These are phyloP conservation scores for Colletotrichum graminicola DNA, from an alignment of 2,329 filamentous ascomycete genomes.

Conservation along the genomic window DNA sequence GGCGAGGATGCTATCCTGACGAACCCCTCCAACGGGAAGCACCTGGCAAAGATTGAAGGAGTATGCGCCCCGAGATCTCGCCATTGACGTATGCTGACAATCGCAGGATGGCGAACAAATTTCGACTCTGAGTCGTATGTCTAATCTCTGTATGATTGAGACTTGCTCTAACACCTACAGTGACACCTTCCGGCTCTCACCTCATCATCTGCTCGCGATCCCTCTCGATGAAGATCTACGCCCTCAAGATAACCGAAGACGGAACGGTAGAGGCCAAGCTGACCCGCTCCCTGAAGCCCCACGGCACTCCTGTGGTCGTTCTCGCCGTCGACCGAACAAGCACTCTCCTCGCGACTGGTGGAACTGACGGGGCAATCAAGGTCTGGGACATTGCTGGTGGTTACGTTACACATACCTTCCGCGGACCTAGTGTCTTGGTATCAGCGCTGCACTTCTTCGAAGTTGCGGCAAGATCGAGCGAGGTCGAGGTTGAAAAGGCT, in stretches of 20 bases:
- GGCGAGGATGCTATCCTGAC: constrained; percentile 93
- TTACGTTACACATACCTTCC: constrained; percentile 94
- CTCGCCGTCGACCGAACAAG: constrained; percentile 87
- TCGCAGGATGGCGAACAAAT: constrained; percentile 81
- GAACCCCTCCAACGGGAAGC: constrained; percentile 83
- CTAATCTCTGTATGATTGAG: neutral
- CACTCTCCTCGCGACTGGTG: constrained; percentile 91
- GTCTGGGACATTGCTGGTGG: constrained; percentile 95
- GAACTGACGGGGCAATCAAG: constrained; percentile 93
- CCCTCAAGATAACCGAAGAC: constrained; percentile 71
- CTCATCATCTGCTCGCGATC: constrained; percentile 93
- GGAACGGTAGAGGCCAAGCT: constrained; percentile 75
- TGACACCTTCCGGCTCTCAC: constrained; percentile 90
- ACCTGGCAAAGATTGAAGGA: constrained; percentile 88
- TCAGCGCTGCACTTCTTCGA: constrained; percentile 95
- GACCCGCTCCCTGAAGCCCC: constrained; percentile 86
- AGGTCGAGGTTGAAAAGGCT: constrained; percentile 56
- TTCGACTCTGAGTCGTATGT: constrained; percentile 64
- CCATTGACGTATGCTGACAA: constrained; percentile 44
- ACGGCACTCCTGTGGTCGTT: constrained; percentile 89
- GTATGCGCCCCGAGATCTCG: constrained; percentile 59
- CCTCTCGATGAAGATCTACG: constrained; percentile 93
- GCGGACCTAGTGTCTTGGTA: constrained; percentile 90
- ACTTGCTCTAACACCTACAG: constrained; percentile 56
- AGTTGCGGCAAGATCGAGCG: constrained; percentile 62